A percentile compares a stretch with the other conserved stretches of the same genome.
These are phyloP conservation scores for Aspergillus kassunensis DNA, from an alignment of 495 filamentous ascomycete species.

Conservation along the genomic window DNA sequence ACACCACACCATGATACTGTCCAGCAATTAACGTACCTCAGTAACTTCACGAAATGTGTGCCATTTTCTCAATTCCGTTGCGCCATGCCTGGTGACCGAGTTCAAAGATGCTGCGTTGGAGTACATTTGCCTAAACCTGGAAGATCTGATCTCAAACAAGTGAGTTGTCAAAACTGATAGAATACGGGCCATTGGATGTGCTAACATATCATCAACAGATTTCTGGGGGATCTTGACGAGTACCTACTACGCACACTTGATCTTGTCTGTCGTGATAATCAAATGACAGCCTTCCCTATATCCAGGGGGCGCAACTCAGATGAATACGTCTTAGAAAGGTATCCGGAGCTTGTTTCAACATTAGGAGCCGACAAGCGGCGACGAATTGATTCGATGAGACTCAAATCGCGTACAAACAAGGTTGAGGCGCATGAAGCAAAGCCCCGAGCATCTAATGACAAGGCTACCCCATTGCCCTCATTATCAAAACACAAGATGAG, in stretches of 20 bases:
- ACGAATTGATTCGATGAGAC: conserved; percentile 54
- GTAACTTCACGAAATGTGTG: conserved; percentile 85
- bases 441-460: conserved; percentile 46
- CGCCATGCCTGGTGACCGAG: conserved; percentile 72
- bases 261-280: conserved; percentile 72
- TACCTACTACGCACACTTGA: conserved; percentile 76
- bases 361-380: conserved; percentile 51
- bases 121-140: conserved; percentile 87
- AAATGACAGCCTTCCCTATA: conserved; percentile 68
- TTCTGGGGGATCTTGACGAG: conserved; percentile 83
- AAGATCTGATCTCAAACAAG: conserved; percentile 85
- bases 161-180: conserved; percentile 25
- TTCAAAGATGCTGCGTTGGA: conserved; percentile 88
- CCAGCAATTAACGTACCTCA: conserved; percentile 28
- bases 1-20: not conserved
- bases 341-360: conserved; percentile 59
- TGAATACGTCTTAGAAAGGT: conserved; percentile 61
- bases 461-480: conserved; percentile 49
- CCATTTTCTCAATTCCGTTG: conserved; percentile 74
- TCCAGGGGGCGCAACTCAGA: conserved; percentile 72
- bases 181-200: not conserved
- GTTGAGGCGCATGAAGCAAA: conserved; percentile 51
- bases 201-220: conserved; percentile 35
- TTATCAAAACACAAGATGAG: conserved; percentile 49
- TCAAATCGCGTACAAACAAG: conserved; percentile 57